Conservation (phyloP, 2,329 filamentous ascomycete species). For the Fusarium tjaetaba region DNA sequence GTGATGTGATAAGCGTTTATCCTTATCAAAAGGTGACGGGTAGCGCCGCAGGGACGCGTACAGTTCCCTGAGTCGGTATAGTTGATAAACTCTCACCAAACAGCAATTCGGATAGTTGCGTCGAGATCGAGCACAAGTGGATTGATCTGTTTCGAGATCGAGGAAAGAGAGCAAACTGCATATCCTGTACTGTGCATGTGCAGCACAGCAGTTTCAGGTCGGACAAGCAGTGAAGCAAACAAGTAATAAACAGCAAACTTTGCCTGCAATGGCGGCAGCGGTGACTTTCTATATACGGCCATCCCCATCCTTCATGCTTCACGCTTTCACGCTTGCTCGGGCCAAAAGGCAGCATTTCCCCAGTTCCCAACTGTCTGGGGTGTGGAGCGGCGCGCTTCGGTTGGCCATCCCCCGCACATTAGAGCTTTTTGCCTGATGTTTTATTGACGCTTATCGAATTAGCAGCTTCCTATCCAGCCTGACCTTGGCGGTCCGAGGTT, state of each 20-base stretch:
- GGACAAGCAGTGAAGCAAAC: constrained; percentile 8
- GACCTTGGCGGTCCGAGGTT: constrained; percentile 22
- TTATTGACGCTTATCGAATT: constrained; percentile 36
- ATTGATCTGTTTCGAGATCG: constrained; percentile 16
- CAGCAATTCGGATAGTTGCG: constrained; percentile 13
- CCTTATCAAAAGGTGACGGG: constrained; percentile 8
- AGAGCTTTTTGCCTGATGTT: constrained; percentile 37
- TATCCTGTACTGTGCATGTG: not conserved
- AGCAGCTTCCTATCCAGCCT: constrained; percentile 24
- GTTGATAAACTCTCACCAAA: constrained; percentile 14
- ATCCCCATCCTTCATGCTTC: constrained; percentile 19
- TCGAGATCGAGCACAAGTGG: constrained; percentile 20
- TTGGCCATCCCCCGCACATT: constrained; percentile 41
- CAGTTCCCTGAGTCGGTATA: not conserved
- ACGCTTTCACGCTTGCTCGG: constrained; percentile 6
- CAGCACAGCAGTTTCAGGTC: constrained; percentile 36
- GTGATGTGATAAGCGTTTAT: not conserved
- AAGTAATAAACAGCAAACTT: not conserved
- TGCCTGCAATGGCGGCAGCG: constrained; percentile 26
- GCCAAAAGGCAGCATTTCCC: constrained; percentile 17
- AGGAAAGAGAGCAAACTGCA: constrained; percentile 20
- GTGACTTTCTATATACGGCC: constrained; percentile 43
- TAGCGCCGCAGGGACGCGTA: constrained; percentile 11
- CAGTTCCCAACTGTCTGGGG: constrained; percentile 29
- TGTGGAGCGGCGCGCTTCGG: constrained; percentile 38